Evolutionary conservation across 1,284 basidiomycete genomes (phyloP), one percentile per base, ranked within the genome.

Genomic region (Melampsora medusae): DNA sequence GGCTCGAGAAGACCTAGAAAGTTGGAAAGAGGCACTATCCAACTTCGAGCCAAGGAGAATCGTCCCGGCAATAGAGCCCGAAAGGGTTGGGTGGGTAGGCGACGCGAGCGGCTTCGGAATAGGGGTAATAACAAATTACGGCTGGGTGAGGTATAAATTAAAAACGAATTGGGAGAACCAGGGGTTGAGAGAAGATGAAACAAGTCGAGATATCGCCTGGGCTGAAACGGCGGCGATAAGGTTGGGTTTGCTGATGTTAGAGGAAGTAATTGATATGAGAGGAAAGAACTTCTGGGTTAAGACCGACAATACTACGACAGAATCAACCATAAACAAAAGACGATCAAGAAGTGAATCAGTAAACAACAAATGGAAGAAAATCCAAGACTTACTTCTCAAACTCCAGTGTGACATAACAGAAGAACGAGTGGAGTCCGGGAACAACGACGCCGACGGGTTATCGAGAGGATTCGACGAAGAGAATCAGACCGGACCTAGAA

Each of bases 321-420:
- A 68, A 56, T 22, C 67, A 5, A n/a, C 53, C 2, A 56, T 69
- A 5, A 38, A 60, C 14, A 69, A 60, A n/a, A 33, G 53, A 22
- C 56, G 56, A 59, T 69, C 67, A 59, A 38, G 38, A 33, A 38
- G 42, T 22, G 7, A 35, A 10, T 19, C 16, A 12, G 53, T 69
- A 3, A 69, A 69, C 17, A 14, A 33, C 17, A 28, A 69, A 22
- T 69, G 67, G 67, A 69, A 69, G 35, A 16, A 7, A 14, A 69
- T 69, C 0, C 31, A 69, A 12, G 35, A 42, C 7, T 7, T 69
- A 35, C 35, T 69, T 14, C 28, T 69, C 5, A 25, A 60, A 35
- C 17, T 53, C 12, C 22, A 69, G n/a, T 5, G 50, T 12, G 67
- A 6, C 25, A 25, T 25, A 25, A 25, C 25, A 25, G 25, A 25